Conservation (phyloP, 805 yeast genomes). For the Lipomyces mesembrius region DNA sequence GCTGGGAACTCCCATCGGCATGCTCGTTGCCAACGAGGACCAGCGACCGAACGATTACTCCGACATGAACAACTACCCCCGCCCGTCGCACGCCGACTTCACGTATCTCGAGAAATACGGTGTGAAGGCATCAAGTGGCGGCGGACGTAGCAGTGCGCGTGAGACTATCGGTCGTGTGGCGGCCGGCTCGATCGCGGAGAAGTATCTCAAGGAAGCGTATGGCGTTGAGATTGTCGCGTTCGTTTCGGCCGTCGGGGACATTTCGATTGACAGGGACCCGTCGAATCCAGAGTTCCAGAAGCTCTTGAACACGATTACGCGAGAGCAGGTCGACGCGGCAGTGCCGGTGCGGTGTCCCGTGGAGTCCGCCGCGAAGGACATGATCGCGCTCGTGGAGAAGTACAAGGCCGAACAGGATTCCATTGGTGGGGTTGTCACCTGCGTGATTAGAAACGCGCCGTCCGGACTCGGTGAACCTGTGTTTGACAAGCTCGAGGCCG, state of each 20-base stretch:
- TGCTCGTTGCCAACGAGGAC: constrained; percentile 91
- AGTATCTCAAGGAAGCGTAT: constrained; percentile 73
- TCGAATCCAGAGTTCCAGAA: constrained; percentile 61
- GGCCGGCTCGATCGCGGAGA: constrained; percentile 98
- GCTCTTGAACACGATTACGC: constrained; percentile 73
- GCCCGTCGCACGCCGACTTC: constrained; percentile 98
- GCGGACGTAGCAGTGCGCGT: constrained; percentile 96
- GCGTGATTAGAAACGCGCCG: constrained; percentile 93
- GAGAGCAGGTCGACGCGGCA: constrained; percentile 83
- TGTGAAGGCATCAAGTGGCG: constrained; percentile 91
- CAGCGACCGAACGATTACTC: constrained; percentile 96
- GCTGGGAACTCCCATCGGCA: constrained; percentile 92
- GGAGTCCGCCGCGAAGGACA: constrained; percentile 64
- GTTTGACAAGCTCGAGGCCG: constrained; percentile 94
- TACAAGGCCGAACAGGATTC: constrained; percentile 88
- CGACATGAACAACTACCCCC: constrained; percentile 92
- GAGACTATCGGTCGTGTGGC: constrained; percentile 99
- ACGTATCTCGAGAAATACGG: constrained; percentile 92
- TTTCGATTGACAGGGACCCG: constrained; percentile 74
- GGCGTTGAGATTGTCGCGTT: constrained; percentile 94
- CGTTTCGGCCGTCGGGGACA: constrained; percentile 87
- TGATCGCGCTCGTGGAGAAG: constrained; percentile 86
- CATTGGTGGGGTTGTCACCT: constrained; percentile 96
- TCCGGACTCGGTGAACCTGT: constrained; percentile 98
- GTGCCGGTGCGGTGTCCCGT: constrained; percentile 97